Percentiles rank a stretch among this genome's conserved stretches.
phyloP scores from a whole-genome alignment of 768 basidiomycete species.

The Mycena vitilis region DNA sequence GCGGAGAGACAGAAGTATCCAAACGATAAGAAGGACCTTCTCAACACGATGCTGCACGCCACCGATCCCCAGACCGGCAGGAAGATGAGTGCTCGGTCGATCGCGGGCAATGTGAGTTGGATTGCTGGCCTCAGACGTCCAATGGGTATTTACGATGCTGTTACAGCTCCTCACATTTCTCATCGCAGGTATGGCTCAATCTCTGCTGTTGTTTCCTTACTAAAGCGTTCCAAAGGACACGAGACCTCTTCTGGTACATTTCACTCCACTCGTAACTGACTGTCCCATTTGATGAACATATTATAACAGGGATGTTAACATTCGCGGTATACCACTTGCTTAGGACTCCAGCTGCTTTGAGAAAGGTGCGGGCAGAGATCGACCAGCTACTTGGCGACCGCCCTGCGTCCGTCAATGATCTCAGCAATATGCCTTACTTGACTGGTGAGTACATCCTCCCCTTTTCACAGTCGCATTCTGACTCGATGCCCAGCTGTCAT shows the following conservation, averaged over 20 bases:
- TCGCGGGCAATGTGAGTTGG: slow-evolving; percentile 52
- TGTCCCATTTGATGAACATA: too few species aligned
- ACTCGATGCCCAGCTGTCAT: slow-evolving; percentile 46
- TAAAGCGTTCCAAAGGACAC: slow-evolving; percentile 31
- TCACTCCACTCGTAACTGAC: background rate
- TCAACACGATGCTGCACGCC: slow-evolving; percentile 57
- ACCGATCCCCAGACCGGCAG: slow-evolving; percentile 58
- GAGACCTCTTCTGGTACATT: slow-evolving; percentile 40
- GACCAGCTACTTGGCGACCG: slow-evolving; percentile 56
- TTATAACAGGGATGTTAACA: slow-evolving; percentile 50
- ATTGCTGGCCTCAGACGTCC: too few species aligned
- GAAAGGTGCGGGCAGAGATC: slow-evolving; percentile 60
- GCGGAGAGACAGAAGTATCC: slow-evolving; percentile 51
- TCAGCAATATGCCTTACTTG: slow-evolving; percentile 55
- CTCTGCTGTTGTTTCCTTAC: background rate
- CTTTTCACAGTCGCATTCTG: background rate
- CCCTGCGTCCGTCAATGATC: slow-evolving; percentile 49
- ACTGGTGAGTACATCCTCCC: slow-evolving; percentile 41
- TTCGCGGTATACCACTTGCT: slow-evolving; percentile 58
- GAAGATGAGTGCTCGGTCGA: slow-evolving; percentile 51
- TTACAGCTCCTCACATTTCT: slow-evolving; percentile 59
- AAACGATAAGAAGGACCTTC: slow-evolving; percentile 54
- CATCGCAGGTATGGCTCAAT: slow-evolving; percentile 51
- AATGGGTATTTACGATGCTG: background rate
- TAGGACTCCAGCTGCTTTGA: slow-evolving; percentile 52